phyloP scores from a whole-genome alignment of 371 early-diverging fungal genomes.

The Smittium culicis region DNA sequence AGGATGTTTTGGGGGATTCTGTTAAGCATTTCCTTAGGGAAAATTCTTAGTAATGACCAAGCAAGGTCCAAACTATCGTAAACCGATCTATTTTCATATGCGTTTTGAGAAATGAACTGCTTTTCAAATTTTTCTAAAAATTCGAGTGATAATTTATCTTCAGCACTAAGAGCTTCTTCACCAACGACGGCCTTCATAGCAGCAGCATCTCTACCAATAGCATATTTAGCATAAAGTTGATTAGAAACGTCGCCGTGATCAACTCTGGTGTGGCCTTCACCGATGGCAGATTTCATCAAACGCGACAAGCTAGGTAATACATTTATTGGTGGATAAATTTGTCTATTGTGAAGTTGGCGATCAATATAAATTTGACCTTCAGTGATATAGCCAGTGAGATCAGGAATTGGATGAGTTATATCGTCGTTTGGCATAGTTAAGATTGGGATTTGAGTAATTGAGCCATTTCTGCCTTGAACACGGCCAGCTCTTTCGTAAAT shows the following conservation, averaged over 20 bases:
- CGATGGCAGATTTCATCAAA: constrained; percentile 99
- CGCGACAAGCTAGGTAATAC: constrained; percentile 98
- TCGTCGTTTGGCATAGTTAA: constrained; percentile 99
- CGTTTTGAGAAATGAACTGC: constrained; percentile 93
- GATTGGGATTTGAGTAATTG: constrained; percentile 99
- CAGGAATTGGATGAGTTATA: constrained; percentile 99
- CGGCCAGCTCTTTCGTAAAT: constrained; percentile 99
- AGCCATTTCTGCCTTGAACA: constrained; percentile 98
- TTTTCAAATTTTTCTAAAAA: constrained; percentile 99
- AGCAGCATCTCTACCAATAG: constrained; percentile 99
- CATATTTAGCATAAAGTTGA: constrained; percentile 99
- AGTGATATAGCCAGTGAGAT: constrained; percentile 99
- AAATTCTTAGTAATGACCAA: constrained; percentile 97
- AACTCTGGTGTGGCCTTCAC: constrained; percentile 97
- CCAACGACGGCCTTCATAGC: constrained; percentile 99
- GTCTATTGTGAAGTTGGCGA: constrained; percentile 98
- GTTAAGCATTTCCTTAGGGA: constrained; percentile 99
- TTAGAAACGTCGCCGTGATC: constrained; percentile 99
- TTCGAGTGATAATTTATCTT: constrained; percentile 97
- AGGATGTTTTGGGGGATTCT: constrained; percentile 96
- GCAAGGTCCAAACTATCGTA: constrained; percentile 96
- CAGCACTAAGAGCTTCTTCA: constrained; percentile 97
- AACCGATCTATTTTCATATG: constrained; percentile 91
- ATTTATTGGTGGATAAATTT: constrained; percentile 99
- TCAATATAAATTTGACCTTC: constrained; percentile 99